Evolutionary conservation across 2,329 filamentous ascomycete species (phyloP).

Genomic region (Scedosporium dehoogii): DNA sequence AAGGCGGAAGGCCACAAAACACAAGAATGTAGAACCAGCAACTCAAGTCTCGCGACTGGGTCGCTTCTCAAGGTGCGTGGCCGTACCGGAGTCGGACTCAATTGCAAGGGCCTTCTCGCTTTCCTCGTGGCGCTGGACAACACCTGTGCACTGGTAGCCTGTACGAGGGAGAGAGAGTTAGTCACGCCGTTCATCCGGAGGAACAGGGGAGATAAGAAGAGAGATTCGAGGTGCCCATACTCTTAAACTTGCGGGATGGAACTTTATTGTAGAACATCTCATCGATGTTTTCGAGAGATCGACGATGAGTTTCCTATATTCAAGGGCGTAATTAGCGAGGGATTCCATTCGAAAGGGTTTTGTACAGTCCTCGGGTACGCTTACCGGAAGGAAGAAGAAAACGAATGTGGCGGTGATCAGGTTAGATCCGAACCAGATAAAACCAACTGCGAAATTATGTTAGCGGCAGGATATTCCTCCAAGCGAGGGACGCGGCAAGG

Average conservation of each 20-base stretch:
- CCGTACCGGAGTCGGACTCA: slow-evolving; percentile 4
- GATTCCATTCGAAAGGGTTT: not conserved
- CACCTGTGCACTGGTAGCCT: slow-evolving; percentile 8
- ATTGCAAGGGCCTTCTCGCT: slow-evolving; percentile 6
- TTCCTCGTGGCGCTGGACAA: slow-evolving; percentile 1
- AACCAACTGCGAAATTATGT: slow-evolving; percentile 7
- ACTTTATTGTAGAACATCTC: slow-evolving; percentile 10
- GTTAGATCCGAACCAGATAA: slow-evolving; percentile 9
- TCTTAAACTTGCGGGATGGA: slow-evolving; percentile 9
- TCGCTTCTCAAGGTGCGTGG: slow-evolving; percentile 6
- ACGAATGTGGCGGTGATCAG: slow-evolving; percentile 7
- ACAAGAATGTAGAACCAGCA: not conserved
- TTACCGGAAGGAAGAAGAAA: slow-evolving; percentile 10
- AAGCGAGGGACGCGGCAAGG: not conserved
- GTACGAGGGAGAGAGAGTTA: not conserved
- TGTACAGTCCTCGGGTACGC: not conserved
- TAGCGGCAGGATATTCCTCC: not conserved
- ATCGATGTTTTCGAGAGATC: slow-evolving; percentile 9
- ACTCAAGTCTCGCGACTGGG: slow-evolving; percentile 1
- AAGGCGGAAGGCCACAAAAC: not conserved
- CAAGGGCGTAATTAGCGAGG: not conserved
- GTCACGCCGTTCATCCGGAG: not conserved
- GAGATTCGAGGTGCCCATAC: not conserved
- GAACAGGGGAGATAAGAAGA: not conserved
- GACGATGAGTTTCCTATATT: slow-evolving; percentile 9